Conservation (phyloP, 2,329 filamentous ascomycete genomes). For the Talaromyces amestolkiae region DNA sequence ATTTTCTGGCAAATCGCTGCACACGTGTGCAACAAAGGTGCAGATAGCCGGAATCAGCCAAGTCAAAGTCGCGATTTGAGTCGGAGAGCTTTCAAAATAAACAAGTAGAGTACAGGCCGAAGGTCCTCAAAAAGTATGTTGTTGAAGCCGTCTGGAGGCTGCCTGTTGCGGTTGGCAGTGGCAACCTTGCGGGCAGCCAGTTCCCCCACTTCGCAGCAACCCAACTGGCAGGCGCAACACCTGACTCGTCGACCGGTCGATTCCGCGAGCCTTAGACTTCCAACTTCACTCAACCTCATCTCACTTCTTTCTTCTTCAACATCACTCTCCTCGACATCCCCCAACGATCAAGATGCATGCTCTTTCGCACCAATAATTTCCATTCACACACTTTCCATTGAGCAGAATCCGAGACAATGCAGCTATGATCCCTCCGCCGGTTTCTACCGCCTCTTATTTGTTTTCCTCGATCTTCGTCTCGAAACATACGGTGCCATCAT, state of each 20-base stretch:
- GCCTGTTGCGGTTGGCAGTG: conserved; percentile 6
- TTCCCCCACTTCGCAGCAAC: conserved; percentile 9
- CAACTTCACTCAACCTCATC: conserved; percentile 5
- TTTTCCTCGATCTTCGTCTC: conserved; percentile 10
- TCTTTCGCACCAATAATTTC: not conserved
- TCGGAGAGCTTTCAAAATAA: not conserved
- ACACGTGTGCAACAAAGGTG: not conserved
- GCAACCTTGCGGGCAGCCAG: conserved; percentile 16
- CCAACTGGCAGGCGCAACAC: conserved; percentile 13
- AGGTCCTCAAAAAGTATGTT: not conserved
- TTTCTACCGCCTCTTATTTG: conserved; percentile 7
- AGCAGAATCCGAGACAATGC: conserved; percentile 1
- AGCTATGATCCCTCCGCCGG: conserved; percentile 13
- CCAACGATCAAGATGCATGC: not conserved
- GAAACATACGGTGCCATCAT: conserved; percentile 8
- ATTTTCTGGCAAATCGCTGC: not conserved
- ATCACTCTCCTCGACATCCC: not conserved
- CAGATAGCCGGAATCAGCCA: not conserved
- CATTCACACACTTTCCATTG: not conserved
- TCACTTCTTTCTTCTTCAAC: not conserved
- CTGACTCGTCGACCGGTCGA: conserved; percentile 1
- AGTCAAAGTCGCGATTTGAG: not conserved
- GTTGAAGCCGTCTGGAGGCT: not conserved
- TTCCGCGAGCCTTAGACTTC: conserved; percentile 5
- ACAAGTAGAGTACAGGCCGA: not conserved